Conservation (phyloP, 1,284 basidiomycete genomes). For the Puccinia coronata region DNA sequence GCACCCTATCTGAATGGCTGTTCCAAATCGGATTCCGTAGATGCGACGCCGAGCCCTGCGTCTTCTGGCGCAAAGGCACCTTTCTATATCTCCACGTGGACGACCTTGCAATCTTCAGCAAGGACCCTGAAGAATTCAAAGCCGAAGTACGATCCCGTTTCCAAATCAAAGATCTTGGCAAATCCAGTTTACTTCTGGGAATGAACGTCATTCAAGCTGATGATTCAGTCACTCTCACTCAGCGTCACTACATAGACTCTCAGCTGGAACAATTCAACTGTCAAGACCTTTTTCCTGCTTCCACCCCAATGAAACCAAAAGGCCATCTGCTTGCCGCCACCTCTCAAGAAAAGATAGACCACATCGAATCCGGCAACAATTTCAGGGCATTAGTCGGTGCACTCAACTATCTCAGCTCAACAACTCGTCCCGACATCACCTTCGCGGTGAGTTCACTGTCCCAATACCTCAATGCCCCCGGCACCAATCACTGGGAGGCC, state of each 20-base stretch:
- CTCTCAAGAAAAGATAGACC: not conserved
- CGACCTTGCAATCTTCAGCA: too few relatives aligned
- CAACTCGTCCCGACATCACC: not conserved
- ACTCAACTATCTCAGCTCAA: too few relatives aligned
- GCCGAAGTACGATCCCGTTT: not conserved
- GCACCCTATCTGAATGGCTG: not conserved
- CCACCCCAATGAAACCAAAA: not conserved
- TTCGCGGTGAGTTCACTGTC: not conserved
- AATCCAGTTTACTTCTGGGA: not conserved
- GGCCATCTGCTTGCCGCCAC: too few relatives aligned
- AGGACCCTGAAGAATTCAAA: constrained; percentile 7
- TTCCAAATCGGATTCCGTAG: not conserved
- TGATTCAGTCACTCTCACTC: not conserved
- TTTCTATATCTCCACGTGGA: constrained; percentile 17
- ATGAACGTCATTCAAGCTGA: constrained; percentile 6
- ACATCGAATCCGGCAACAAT: not conserved
- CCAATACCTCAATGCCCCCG: not conserved
- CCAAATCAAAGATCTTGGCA: constrained; percentile 4
- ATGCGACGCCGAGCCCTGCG: not conserved
- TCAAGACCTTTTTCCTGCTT: too few relatives aligned
- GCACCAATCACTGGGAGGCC: too few relatives aligned
- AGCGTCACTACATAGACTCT: not conserved
- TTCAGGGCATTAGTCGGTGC: too few relatives aligned
- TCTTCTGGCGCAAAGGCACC: not conserved
- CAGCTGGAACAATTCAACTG: not conserved